phyloP scores from a whole-genome alignment of 176 grass and related monocot species.

The Carex kokanica region DNA sequence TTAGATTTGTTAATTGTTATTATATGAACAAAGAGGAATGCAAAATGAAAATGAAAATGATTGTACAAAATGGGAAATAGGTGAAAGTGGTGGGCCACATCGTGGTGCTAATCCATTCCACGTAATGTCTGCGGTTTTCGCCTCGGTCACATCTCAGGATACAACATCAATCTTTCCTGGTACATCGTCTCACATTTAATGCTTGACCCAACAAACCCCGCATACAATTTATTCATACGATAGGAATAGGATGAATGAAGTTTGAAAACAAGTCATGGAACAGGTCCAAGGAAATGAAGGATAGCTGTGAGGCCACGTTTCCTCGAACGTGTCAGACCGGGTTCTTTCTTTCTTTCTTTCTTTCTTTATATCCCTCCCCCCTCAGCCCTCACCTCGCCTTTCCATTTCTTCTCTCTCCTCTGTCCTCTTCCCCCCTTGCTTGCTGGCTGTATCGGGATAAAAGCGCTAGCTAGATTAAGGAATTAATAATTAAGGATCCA shows the following conservation, averaged over 20 bases:
- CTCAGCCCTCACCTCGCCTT: background rate
- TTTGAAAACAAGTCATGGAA: background rate
- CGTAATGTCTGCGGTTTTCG: constrained; percentile 20
- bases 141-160: background rate
- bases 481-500: background rate
- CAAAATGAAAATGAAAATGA: background rate
- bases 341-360: background rate
- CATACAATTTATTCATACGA: no score
- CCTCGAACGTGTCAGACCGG: constrained; percentile 26
- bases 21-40: background rate
- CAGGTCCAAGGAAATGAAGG: background rate
- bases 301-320: constrained; percentile 8
- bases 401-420: background rate
- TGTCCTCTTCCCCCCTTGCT: background rate
- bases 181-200: constrained; percentile 1
- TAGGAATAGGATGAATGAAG: background rate
- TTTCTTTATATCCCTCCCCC: constrained; percentile 35
- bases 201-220: background rate
- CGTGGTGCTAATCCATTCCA: constrained; percentile 23
- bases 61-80: background rate
- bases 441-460: background rate
- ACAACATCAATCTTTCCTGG: background rate
- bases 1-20: constrained; percentile 26
- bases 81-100: constrained; percentile 1
- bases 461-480: background rate